These are phyloP conservation scores for Suillus tomentosus DNA, from an alignment of 768 basidiomycete species.

Conservation along the genomic window DNA sequence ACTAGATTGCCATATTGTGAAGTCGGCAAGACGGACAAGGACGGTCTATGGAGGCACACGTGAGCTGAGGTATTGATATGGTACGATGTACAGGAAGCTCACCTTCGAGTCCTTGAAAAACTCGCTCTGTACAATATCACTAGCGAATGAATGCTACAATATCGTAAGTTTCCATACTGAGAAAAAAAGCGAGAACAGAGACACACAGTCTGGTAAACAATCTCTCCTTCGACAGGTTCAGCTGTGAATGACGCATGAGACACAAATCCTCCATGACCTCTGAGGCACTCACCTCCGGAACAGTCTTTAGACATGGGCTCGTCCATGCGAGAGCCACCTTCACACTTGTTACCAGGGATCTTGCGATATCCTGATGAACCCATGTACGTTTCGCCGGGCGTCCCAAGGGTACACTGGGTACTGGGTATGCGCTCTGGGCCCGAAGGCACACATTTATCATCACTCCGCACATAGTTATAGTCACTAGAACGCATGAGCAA, in stretches of 20 bases:
- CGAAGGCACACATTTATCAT: constrained; percentile 73
- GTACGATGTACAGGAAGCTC: constrained; percentile 18
- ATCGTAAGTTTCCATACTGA: neutral
- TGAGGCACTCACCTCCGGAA: constrained; percentile 55
- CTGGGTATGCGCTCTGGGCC: constrained; percentile 89
- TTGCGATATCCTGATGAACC: constrained; percentile 92
- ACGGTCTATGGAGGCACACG: constrained; percentile 57
- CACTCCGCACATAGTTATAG: constrained; percentile 83
- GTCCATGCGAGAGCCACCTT: constrained; percentile 63
- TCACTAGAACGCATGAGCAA: constrained; percentile 52
- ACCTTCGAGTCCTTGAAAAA: constrained; percentile 86
- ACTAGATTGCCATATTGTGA: constrained; percentile 88
- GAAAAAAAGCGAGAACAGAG: neutral
- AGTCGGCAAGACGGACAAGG: constrained; percentile 76
- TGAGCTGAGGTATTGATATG: neutral
- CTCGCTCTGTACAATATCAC: constrained; percentile 67
- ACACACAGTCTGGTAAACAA: constrained; percentile 74
- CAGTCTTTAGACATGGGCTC: constrained; percentile 72
- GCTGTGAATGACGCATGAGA: constrained; percentile 43
- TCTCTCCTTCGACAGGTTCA: constrained; percentile 75
- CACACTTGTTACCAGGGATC: constrained; percentile 92
- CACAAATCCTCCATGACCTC: neutral
- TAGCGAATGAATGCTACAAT: constrained; percentile 64
- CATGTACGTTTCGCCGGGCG: constrained; percentile 61
- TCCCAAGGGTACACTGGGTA: constrained; percentile 58